phyloP scores from a whole-genome alignment of 23 red algal species.

The Gracilaria domingensis region DNA sequence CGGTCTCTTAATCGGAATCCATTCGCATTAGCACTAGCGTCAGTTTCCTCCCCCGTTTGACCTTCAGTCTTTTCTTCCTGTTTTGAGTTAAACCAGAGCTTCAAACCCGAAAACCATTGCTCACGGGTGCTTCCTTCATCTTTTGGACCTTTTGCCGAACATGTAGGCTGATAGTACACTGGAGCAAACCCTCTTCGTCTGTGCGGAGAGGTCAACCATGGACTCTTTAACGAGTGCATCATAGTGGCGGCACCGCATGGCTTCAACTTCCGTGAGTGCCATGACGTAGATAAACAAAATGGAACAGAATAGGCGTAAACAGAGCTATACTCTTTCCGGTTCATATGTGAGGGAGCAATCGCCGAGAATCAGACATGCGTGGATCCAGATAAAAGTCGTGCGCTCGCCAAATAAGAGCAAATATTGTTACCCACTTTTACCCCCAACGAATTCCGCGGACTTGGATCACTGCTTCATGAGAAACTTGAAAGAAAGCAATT shows the following conservation, averaged over 20 bases:
- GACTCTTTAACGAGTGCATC: not conserved
- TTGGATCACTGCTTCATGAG: not conserved
- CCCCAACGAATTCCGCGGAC: not conserved
- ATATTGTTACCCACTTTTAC: not conserved
- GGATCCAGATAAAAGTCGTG: not conserved
- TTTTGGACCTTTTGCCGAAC: slow-evolving; percentile 7
- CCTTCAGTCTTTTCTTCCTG: not conserved
- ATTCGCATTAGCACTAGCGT: not conserved
- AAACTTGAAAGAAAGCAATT: not conserved
- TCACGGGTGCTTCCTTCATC: slow-evolving; percentile 14
- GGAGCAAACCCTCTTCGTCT: not conserved
- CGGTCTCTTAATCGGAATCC: not conserved
- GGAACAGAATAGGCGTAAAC: not conserved
- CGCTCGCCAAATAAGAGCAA: not conserved
- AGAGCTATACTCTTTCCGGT: slow-evolving; percentile 13
- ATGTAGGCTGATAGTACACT: not conserved
- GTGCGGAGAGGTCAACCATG: not conserved
- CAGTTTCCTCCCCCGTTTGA: not conserved
- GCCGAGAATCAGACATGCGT: slow-evolving; percentile 4
- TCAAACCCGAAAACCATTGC: slow-evolving; percentile 48
- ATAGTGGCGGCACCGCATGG: not conserved
- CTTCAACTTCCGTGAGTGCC: slow-evolving; percentile 4
- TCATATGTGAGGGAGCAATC: slow-evolving; percentile 29
- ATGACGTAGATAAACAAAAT: not conserved
- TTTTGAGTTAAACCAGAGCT: slow-evolving; percentile 45